A percentile compares a stretch with the other conserved stretches of the same genome.
Conservation (phyloP, 768 basidiomycete genomes). For the Tricholomella constricta region DNA sequence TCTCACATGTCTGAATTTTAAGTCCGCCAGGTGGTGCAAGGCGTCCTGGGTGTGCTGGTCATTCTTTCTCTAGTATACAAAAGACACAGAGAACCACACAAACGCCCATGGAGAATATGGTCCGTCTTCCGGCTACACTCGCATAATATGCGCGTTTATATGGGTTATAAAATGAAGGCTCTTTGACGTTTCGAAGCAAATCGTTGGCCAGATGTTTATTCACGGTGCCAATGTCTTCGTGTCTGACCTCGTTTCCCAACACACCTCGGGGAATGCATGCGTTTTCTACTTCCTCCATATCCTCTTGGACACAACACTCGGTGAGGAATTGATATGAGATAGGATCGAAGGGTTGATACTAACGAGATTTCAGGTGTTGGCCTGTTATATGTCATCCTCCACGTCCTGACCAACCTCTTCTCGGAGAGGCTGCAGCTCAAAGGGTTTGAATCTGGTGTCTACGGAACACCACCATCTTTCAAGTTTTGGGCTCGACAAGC, state of each 20-base stretch:
- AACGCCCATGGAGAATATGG: slow-evolving; percentile 94
- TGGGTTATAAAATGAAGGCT: slow-evolving; percentile 48
- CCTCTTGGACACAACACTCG: slow-evolving; percentile 88
- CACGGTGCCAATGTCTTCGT: slow-evolving; percentile 79
- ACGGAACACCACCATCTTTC: slow-evolving; percentile 81
- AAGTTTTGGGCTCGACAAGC: slow-evolving; percentile 77
- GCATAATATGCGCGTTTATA: slow-evolving; percentile 9
- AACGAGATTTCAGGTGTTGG: slow-evolving; percentile 62
- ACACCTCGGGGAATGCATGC: slow-evolving; percentile 81
- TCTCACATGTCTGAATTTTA: slow-evolving; percentile 53
- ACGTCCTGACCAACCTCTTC: slow-evolving; percentile 62
- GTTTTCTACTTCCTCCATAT: slow-evolving; percentile 93
- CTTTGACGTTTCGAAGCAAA: slow-evolving; percentile 93
- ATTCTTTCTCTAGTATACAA: slow-evolving; percentile 86
- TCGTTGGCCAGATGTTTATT: slow-evolving; percentile 82
- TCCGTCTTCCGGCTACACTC: slow-evolving; percentile 33
- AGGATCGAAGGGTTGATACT: neutral
- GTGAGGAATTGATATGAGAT: slow-evolving; percentile 41
- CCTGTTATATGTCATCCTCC: slow-evolving; percentile 75
- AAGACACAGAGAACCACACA: slow-evolving; percentile 81
- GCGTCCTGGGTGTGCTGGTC: slow-evolving; percentile 88
- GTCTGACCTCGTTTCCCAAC: slow-evolving; percentile 73
- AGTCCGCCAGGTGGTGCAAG: slow-evolving; percentile 75
- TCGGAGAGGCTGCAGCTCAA: slow-evolving; percentile 65
- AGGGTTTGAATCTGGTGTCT: slow-evolving; percentile 85